These are phyloP conservation scores for Boeremia lycopersici DNA, from an alignment of 2,329 filamentous ascomycete species.

Conservation along the genomic window DNA sequence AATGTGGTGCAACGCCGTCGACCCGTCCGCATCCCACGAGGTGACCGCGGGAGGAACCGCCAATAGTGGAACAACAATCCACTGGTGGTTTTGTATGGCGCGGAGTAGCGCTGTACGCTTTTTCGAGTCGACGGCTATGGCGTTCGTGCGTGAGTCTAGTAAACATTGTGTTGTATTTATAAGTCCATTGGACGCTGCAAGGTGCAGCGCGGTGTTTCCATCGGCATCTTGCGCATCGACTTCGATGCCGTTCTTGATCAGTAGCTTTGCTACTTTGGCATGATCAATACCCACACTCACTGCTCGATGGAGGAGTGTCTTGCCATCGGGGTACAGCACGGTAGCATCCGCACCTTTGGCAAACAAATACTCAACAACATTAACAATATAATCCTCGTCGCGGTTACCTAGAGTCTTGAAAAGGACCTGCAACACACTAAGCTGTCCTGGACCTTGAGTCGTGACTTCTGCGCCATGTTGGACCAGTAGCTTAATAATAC, in stretches of 20 bases:
- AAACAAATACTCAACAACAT: conserved; percentile 32
- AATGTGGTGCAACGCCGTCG: conserved; percentile 42
- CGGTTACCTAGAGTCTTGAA: conserved; percentile 6
- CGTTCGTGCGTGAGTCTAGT: conserved; percentile 32
- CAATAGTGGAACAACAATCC: conserved; percentile 34
- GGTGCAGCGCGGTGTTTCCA: conserved; percentile 38
- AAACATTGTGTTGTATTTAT: conserved; percentile 25
- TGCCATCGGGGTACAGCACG: conserved; percentile 34
- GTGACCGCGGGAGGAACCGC: conserved; percentile 39
- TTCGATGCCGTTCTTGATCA: conserved; percentile 32
- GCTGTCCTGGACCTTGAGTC: conserved; percentile 27
- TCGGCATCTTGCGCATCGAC: conserved; percentile 30
- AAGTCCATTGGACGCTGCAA: conserved; percentile 38
- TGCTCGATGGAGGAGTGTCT: conserved; percentile 38
- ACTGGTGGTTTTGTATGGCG: conserved; percentile 36
- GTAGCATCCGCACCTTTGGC: conserved; percentile 30
- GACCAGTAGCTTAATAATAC: conserved; percentile 35
- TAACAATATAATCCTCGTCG: neutral
- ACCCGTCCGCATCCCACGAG: conserved; percentile 38
- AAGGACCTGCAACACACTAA: conserved; percentile 34
- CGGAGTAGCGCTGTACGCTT: conserved; percentile 40
- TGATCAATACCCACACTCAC: conserved; percentile 25
- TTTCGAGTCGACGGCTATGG: conserved; percentile 27
- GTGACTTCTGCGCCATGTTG: conserved; percentile 38
- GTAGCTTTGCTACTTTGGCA: conserved; percentile 26